Evolutionary conservation across 2,329 filamentous ascomycete species (phyloP), one percentile per base, ranked within the genome.

Genomic region (Hypoxylon sp.): DNA sequence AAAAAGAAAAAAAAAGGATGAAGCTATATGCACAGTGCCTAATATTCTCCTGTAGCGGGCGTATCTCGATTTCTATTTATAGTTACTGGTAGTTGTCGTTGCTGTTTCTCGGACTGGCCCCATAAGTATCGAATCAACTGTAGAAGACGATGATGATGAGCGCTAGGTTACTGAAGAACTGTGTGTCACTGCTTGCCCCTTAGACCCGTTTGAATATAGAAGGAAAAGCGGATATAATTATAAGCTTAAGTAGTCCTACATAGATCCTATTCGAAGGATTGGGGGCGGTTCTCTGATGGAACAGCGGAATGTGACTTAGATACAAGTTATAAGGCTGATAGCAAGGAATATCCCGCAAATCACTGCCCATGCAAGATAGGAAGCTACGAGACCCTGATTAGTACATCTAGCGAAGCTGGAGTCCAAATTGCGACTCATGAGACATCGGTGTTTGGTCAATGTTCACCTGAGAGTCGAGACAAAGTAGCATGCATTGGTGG

Each of bases 251-350:
- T 27, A 31, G 41, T 46, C 34, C 27, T 37, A 31, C 9, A 43
- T 23, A 23, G n/a, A 25, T 30, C 40, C 15, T 42, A 37, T 17
- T 26, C 21, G 8, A 19, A 19, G 23, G 20, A 19, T 54, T 53
- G 56, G 56, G 49, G 52, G 55, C 51, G 41, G 17, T 42, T 47
- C 31, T n/a, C 21, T 21, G 20, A 5, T 57, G 40, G 31, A 37
- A 37, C 29, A 29, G 23, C 41, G 53, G 42, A 37, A 54, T 48
- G 53, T 46, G 40, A 57, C 49, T 54, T 27, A 19, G 29, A 44
- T 31, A 44, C 49, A 16, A 50, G 32, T 23, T 38, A 49, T 52
- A 54, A 51, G 56, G 50, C 49, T 59, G 49, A 56, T 48, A 34
- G 51, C 42, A 57, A 36, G 49, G 27, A 44, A 38, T 36, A 44